Percentiles rank a stretch among this genome's conserved stretches.
Conservation (phyloP, 78 protist species). For the Dictyostelium purpureum region DNA sequence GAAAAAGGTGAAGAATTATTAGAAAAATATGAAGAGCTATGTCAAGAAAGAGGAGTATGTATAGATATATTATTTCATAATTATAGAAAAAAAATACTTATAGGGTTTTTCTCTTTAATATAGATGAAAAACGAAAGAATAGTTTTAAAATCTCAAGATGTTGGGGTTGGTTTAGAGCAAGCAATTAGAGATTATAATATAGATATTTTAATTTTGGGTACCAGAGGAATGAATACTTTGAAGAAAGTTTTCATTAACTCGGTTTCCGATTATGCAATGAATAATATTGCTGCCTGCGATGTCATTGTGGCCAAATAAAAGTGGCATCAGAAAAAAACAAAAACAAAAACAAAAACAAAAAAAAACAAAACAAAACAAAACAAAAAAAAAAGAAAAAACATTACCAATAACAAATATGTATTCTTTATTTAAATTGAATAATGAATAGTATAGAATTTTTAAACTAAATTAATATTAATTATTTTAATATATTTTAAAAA, state of each 20-base stretch:
- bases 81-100: not conserved
- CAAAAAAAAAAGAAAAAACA: too few species aligned
- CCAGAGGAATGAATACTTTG: constrained; percentile 44
- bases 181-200: constrained; percentile 15
- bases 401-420: too few species aligned
- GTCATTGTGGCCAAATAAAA: constrained; percentile 44
- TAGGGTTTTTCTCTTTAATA: not conserved
- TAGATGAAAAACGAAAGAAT: constrained; percentile 44
- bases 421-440: too few species aligned
- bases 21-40: constrained; percentile 10
- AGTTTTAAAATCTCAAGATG: constrained; percentile 1
- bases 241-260: constrained; percentile 13
- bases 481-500: too few species aligned
- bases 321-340: too few species aligned
- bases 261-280: not conserved
- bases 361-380: too few species aligned
- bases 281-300: constrained; percentile 23
- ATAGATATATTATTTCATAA: not conserved
- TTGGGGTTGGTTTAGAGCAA: not conserved
- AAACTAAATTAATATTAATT: too few species aligned
- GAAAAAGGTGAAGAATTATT: constrained; percentile 29
- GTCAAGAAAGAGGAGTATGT: constrained; percentile 19
- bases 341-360: too few species aligned
- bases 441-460: too few species aligned
- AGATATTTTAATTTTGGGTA: constrained; percentile 38